Evolutionary conservation across 2,329 filamentous ascomycete species (phyloP).

Genomic region (Botrytis sinoallii): DNA sequence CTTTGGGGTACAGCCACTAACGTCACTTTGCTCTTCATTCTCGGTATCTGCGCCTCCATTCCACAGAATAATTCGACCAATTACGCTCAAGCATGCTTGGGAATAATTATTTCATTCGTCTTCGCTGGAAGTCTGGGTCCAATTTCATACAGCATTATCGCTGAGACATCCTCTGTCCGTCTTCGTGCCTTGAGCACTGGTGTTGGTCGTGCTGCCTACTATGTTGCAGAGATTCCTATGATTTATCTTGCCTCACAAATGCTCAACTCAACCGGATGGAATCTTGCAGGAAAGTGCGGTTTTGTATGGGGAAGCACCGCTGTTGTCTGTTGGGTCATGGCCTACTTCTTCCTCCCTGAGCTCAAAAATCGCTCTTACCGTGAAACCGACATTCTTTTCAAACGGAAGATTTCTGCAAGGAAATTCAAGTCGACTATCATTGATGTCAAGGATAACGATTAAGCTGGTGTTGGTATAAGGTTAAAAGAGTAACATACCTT

Average conservation of each 20-base stretch:
- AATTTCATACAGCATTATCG: slow-evolving; percentile 64
- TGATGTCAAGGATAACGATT: slow-evolving; percentile 61
- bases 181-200: slow-evolving; percentile 64
- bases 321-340: slow-evolving; percentile 50
- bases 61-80: slow-evolving; percentile 41
- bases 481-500: neutral
- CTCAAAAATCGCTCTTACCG: slow-evolving; percentile 54
- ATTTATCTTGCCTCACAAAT: slow-evolving; percentile 61
- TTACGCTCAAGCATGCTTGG: slow-evolving; percentile 58
- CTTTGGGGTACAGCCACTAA: slow-evolving; percentile 57
- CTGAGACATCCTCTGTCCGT: slow-evolving; percentile 63
- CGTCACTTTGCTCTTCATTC: slow-evolving; percentile 50
- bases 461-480: slow-evolving; percentile 31
- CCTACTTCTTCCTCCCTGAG: slow-evolving; percentile 54
- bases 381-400: slow-evolving; percentile 50
- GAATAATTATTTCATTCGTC: slow-evolving; percentile 62
- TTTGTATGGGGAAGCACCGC: slow-evolving; percentile 59
- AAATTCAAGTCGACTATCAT: slow-evolving; percentile 51
- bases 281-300: slow-evolving; percentile 54
- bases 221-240: slow-evolving; percentile 62
- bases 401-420: slow-evolving; percentile 38
- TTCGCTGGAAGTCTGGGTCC: slow-evolving; percentile 62
- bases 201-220: slow-evolving; percentile 61
- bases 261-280: slow-evolving; percentile 50
- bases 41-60: slow-evolving; percentile 58